Base-by-base conservation (phyloP, 1,139 yeast species). In the Geotrichum fermentans region DNA sequence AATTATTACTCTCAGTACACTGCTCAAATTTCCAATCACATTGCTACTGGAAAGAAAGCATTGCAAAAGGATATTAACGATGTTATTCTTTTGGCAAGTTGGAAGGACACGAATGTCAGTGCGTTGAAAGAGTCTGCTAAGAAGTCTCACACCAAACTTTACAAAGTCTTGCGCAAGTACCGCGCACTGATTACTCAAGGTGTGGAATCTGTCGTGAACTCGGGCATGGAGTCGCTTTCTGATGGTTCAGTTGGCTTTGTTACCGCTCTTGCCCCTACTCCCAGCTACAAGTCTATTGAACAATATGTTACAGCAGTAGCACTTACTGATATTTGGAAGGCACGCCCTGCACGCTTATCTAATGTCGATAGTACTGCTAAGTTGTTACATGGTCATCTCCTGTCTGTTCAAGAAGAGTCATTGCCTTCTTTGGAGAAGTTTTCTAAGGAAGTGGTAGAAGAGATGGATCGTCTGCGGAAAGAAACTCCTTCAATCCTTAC, bases 51-150 rank as follows among this genome's bases (percentile, higher is more conserved):
- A 0, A 79, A 75, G 61, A 78, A 74, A 57, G 66, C 68, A 6
- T 69, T 92, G 36, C 89, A 83, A 54, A 90, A 89, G 61, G 92
- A 88, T 49, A 78, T 92, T 22, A 74, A 80, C 40, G 98, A 94
- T 53, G 83, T 89, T 4, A 88, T 92, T 44, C 70, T 88, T 45
- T 73, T 94, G 28, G 97, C 97, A 1, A 86, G 96, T 62, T 94
- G 98, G 97, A 89, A 90, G 60, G 99, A 94, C 67, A 92, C 90
- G 11, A 94, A 94, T 61, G 80, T 89, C 43, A 95, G 84, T 62
- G 96, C 98, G 0, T 74, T 94, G 58, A 88, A 87, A 58, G 97
- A 90, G 66, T 87, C 96, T 68, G 92, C 98, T 3, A 80, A 87
- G 57, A 78, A 83, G 48, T 89, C 97, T 0, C 98, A 94, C 63